Conservation (phyloP, 2,329 filamentous ascomycete species). For the Onygenales sp. region DNA sequence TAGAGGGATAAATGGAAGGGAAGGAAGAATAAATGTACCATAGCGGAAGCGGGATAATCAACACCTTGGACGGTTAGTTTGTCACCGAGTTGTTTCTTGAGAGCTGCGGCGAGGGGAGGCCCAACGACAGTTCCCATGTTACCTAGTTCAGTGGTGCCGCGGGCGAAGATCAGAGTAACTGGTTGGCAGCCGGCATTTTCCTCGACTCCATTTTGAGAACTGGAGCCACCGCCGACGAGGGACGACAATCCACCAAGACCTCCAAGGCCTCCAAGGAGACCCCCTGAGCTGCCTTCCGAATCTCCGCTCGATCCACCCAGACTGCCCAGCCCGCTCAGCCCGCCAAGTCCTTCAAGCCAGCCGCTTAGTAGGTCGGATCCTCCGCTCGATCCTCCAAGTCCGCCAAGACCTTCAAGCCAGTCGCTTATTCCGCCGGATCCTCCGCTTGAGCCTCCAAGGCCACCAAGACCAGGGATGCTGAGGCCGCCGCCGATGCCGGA, state of each 20-base stretch:
- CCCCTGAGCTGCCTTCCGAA: background rate
- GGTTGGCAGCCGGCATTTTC: constrained; percentile 29
- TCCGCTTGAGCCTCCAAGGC: background rate
- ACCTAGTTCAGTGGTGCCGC: constrained; percentile 30
- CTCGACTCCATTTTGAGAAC: constrained; percentile 28
- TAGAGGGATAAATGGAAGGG: no score
- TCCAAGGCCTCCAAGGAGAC: background rate
- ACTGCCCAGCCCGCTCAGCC: background rate
- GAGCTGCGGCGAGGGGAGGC: constrained; percentile 21
- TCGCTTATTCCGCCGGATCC: background rate
- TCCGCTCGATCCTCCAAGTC: no score
- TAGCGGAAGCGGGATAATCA: constrained; percentile 19
- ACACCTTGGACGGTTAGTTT: constrained; percentile 23
- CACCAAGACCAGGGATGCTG: background rate
- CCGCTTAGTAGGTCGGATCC: no score
- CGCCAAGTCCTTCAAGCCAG: background rate
- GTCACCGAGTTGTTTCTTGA: constrained; percentile 15
- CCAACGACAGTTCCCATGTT: constrained; percentile 34
- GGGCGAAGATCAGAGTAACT: constrained; percentile 34
- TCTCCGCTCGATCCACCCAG: background rate
- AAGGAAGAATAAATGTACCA: background rate
- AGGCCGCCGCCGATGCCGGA: background rate
- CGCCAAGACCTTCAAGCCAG: no score
- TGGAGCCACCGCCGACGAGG: constrained; percentile 16
- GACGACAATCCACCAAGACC: background rate